Conservation (phyloP, 2,329 filamentous ascomycete species). For the Fulvia fulva region DNA sequence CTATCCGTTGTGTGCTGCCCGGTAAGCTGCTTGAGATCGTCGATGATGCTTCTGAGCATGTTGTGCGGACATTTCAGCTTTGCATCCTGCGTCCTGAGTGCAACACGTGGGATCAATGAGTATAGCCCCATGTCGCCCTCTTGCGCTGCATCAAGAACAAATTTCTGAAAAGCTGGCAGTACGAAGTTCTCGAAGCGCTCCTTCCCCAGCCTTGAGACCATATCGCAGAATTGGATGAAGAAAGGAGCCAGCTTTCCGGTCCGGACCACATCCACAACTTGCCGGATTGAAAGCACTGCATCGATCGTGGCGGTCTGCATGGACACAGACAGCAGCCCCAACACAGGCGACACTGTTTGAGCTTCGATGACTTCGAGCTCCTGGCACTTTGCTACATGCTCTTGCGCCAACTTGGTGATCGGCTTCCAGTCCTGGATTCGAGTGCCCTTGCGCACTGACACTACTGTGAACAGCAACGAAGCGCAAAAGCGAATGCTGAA, state of each 20-base stretch:
- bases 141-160: conserved; percentile 57
- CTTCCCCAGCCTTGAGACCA: conserved; percentile 68
- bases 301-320: conserved; percentile 78
- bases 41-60: not conserved
- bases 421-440: conserved; percentile 69
- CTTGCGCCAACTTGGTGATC: conserved; percentile 49
- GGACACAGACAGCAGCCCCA: conserved; percentile 56
- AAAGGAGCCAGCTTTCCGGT: conserved; percentile 62
- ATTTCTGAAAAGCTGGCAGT: conserved; percentile 78
- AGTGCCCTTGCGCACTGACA: conserved; percentile 76
- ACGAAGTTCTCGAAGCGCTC: conserved; percentile 76
- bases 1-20: not conserved
- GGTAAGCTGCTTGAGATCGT: not conserved
- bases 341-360: conserved; percentile 33
- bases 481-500: conserved; percentile 40
- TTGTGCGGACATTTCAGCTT: conserved; percentile 9
- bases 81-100: conserved; percentile 4
- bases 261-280: conserved; percentile 61
- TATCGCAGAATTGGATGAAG: conserved; percentile 83
- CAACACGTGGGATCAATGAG: conserved; percentile 13
- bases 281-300: conserved; percentile 66
- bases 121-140: conserved; percentile 5
- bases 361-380: conserved; percentile 17
- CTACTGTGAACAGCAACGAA: conserved; percentile 61
- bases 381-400: conserved; percentile 29